Conservation (phyloP, 257 asterid species). For the Paulownia fortunei region DNA sequence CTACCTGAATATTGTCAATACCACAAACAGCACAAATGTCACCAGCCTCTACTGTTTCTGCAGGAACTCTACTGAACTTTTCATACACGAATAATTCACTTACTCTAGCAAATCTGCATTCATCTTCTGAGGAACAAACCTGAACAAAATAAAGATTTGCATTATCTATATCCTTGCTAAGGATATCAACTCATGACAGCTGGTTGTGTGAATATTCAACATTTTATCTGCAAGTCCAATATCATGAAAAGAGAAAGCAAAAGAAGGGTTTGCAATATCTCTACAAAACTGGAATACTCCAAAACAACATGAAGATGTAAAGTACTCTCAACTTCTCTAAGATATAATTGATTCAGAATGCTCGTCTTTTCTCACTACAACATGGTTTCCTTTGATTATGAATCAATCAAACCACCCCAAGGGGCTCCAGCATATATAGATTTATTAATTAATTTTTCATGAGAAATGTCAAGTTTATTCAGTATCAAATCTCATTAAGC, state of each 20-base stretch:
- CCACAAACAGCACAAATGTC: conserved; percentile 99
- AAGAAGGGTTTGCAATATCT: background rate
- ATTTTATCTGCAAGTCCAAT: background rate
- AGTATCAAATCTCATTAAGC: conserved; percentile 31
- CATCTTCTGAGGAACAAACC: conserved; percentile 88
- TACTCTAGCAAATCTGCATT: conserved; percentile 83
- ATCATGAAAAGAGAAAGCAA: conserved; percentile 1
- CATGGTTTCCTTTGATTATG: no score
- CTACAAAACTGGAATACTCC: background rate
- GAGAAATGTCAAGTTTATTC: conserved; percentile 5
- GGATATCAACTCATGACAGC: conserved; percentile 30
- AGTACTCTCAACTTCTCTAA: background rate
- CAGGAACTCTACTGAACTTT: conserved; percentile 85
- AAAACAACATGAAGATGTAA: background rate
- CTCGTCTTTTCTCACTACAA: no score
- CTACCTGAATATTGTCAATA: conserved; percentile 88
- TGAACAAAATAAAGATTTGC: conserved; percentile 37
- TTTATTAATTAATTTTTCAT: background rate
- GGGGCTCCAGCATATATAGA: conserved; percentile 5
- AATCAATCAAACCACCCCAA: no score
- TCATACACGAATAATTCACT: conserved; percentile 93
- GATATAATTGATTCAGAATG: no score
- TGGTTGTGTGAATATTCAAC: background rate
- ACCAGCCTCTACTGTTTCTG: conserved; percentile 87
- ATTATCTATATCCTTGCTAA: conserved; percentile 12